Percentiles rank a stretch among this genome's conserved stretches.
Conservation (phyloP, 148 eudicot species). For the Spergularia bocconei region DNA sequence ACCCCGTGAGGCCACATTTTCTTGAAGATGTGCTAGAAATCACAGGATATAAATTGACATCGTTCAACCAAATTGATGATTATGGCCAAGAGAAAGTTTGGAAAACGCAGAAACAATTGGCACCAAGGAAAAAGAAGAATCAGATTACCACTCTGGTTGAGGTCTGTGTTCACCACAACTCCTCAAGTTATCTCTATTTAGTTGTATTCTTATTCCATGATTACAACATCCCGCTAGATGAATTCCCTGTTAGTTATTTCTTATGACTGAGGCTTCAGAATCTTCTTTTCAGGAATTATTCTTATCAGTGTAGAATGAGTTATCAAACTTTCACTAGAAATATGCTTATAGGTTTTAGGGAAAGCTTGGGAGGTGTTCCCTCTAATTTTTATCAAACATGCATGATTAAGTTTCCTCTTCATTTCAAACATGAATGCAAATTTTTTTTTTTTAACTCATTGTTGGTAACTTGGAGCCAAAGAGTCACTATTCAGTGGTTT, state of each 20-base stretch:
- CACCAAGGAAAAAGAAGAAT: conserved; percentile 83
- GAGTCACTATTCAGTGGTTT: too few species aligned
- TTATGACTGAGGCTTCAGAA: neutral
- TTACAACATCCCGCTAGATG: neutral
- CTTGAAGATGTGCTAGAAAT: conserved; percentile 89
- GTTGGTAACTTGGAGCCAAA: too few species aligned
- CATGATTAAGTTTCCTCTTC: neutral
- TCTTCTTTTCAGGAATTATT: neutral
- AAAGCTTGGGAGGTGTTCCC: neutral
- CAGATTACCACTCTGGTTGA: conserved; percentile 89
- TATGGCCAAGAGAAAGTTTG: conserved; percentile 99
- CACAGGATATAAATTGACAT: conserved; percentile 87
- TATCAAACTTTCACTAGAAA: neutral
- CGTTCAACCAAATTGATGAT: conserved; percentile 96
- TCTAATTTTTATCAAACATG: neutral
- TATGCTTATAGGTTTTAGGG: neutral
- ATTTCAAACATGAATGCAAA: neutral
- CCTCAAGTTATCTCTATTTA: neutral
- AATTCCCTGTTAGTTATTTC: neutral
- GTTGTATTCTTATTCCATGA: neutral
- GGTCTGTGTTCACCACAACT: conserved; percentile 37
- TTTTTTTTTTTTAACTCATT: too few species aligned
- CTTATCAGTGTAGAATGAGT: neutral
- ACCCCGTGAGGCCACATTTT: conserved; percentile 88
- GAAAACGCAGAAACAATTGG: conserved; percentile 89